Percentiles rank a stretch among this genome's conserved stretches.
phyloP scores from a whole-genome alignment of 495 filamentous ascomycete genomes.

The Aspergillus wentii region DNA sequence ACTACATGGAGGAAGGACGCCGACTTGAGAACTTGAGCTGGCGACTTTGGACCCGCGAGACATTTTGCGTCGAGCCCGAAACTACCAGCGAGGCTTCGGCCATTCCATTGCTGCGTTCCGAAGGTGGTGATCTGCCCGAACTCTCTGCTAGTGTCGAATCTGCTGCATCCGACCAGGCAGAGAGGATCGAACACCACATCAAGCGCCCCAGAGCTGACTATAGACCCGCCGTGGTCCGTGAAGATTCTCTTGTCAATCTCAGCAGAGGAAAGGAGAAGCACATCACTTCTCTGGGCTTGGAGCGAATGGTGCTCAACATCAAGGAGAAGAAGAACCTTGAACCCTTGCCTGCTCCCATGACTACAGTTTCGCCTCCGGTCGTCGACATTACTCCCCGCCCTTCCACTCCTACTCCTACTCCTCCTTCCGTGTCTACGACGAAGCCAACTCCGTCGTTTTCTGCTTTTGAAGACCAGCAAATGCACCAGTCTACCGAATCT shows the following conservation, averaged over 20 bases:
- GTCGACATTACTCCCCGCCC: slow-evolving; percentile 46
- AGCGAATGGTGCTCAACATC: slow-evolving; percentile 88
- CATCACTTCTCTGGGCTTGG: slow-evolving; percentile 79
- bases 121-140: slow-evolving; percentile 62
- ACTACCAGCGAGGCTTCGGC: slow-evolving; percentile 42
- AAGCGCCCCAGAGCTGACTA: slow-evolving; percentile 45
- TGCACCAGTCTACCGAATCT: slow-evolving; percentile 45
- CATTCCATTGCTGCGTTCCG: slow-evolving; percentile 38
- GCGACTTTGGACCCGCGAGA: slow-evolving; percentile 94
- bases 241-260: slow-evolving; percentile 45
- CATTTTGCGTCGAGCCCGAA: slow-evolving; percentile 84
- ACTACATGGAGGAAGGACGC: slow-evolving; percentile 89
- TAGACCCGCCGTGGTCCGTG: slow-evolving; percentile 40
- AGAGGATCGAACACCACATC: slow-evolving; percentile 63
- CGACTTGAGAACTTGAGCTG: slow-evolving; percentile 93
- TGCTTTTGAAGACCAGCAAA: slow-evolving; percentile 13
- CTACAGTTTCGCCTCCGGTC: slow-evolving; percentile 46
- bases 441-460: slow-evolving; percentile 13
- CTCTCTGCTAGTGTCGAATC: slow-evolving; percentile 93
- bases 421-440: slow-evolving; percentile 30
- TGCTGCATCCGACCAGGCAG: slow-evolving; percentile 63
- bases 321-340: slow-evolving; percentile 70
- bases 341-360: slow-evolving; percentile 40
- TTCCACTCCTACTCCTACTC: slow-evolving; percentile 38
- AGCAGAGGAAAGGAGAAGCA: slow-evolving; percentile 79